Evolutionary conservation across 1,284 basidiomycete genomes (phyloP), one percentile per base, ranked within the genome.

Genomic region (Sporisorium reilianum): DNA sequence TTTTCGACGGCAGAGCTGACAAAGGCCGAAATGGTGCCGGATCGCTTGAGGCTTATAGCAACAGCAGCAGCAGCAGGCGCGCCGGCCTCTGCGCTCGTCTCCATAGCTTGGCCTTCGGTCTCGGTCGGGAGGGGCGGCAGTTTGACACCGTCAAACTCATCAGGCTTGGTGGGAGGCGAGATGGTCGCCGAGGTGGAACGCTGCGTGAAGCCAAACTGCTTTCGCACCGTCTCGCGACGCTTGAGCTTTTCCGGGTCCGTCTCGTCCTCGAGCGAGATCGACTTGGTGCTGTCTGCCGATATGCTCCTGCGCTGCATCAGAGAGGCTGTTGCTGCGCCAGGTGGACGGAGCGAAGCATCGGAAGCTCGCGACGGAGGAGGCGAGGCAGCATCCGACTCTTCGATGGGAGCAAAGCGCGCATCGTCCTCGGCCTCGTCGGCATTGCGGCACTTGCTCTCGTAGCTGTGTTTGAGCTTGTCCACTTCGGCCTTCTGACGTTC

Each of bases 401-500:
- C 77, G 42, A 59, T 55, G 11, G 80, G 80, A 16, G 82, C 82
- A 51, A 84, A 84, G 10, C 78, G 67, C 3, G 70, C 80, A 63
- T 83, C 82, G 48, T 84, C 82, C 30, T 83, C 82, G 4, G 82
- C 82, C 58, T 84, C 82, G 46, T 84, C 82, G 10, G 82, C 82
- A 3, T 61, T 62, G 22, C 78, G 60, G 54, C 82, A 83, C 60
- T 82, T 82, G 63, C 58, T 52, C 65, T 83, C 82, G 65, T 84
- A 84, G 38, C 50, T 65, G n/a, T 53, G 32, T 26, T 73, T 73
- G 32, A 80, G 68, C 46, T 77, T 77, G 49, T 79, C 75, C 6
- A 80, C 76, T 23, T 84, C 81, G 8, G 25, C 38, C 54, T 75
- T 66, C 42, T 79, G 80, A 22, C 67, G 64, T 55, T 83, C 81